Base-by-base conservation (phyloP, 352 stramenopile species). In the Pythium grandisporangium region DNA sequence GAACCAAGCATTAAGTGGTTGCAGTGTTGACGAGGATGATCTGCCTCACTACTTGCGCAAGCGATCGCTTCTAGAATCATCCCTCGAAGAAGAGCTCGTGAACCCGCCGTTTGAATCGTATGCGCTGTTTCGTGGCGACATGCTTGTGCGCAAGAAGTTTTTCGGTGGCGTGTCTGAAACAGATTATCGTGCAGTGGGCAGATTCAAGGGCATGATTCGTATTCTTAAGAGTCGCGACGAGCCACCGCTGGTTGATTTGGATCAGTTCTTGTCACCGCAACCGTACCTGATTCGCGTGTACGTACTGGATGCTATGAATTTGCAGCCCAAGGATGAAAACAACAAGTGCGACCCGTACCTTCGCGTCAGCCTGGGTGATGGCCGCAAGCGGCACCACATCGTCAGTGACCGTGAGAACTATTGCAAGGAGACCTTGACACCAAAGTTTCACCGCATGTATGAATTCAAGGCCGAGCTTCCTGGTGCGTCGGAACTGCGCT, bases 391-490 rank as follows among this genome's bases (percentile, higher is more conserved):
- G 14, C 65, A 73, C 19, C 61, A 81, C 49, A 58, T 85, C 25
- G 73, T 95, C 39, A 86, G 82, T 45, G 85, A 96, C 51, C 65
- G 77, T 16, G 64, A 81, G 5, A 90, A 87, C 30, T 82, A 91
- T 51, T 48, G 83, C 11, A 47, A 61, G 10, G 77, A 77, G 54
- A 95, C 79, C 25, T 33, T 91, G 7, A 58, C 69, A 11, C 81
- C 83, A 10, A 86, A 93, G 35, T 93, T 97, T 47, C 94, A 96
- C 66, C 85, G 83, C 45, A 81, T 85, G 64, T 88, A 93, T 42
- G 79, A 95, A 54, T 89, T 97, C 53, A 89, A 91, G 43, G 77
- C 84, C 11, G 63, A 93, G 51, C 62, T 97, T 4, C 88, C 88
- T 0, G 77, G 77, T 10, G 69, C 70, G 0, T 87, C 73, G 2